Base-by-base conservation (phyloP, 805 yeast genomes). In the Candida koratica region DNA sequence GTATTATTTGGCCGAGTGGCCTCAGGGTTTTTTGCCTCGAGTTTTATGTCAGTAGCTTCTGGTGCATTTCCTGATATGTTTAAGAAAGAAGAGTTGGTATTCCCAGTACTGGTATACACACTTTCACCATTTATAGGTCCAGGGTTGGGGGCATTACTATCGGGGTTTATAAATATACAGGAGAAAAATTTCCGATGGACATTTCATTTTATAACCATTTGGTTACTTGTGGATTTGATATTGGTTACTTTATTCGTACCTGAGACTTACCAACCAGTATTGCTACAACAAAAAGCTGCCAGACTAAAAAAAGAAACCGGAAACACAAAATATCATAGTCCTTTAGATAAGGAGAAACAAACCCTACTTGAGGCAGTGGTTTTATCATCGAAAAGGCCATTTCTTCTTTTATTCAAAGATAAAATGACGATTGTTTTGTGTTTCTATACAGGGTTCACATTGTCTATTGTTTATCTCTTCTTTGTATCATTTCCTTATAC, bases 381-480 rank as follows among this genome's bases (percentile, higher is more conserved):
- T 1, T 20, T 45, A 6, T 51, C 58, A 1, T 48, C 52, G 4
- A 41, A 44, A 37, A 33, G 60, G 32, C 61, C 61, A 4, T 31
- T 57, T 12, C 37, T 50, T 8, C 42, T 56, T 13, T 37, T 56
- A n/a, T 53, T 55, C 39, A 37, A 41, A 17, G 61, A 57, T 40
- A 43, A 43, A 35, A 56, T 58, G 61, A 56, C 61, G 4, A 28
- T 51, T 29, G 52, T 51, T 3, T 43, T 56, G 13, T 57, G 62
- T 23, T 44, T 67, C 17, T 70, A 60, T 49, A 69, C 71, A 9
- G 68, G 70, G 30, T 68, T 69, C 43, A 64, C 67, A 9, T 62
- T 66, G 36, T 74, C 72, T 7, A 46, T 68, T 18, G 63, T 69
- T 25, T 71, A 69, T 44, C 37, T 70, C 28, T 53, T 65, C 37